A percentile compares a stretch with the other conserved stretches of the same genome.
These are phyloP conservation scores for Colletotrichum plurivorum DNA, from an alignment of 2,329 filamentous ascomycete species.

Conservation along the genomic window DNA sequence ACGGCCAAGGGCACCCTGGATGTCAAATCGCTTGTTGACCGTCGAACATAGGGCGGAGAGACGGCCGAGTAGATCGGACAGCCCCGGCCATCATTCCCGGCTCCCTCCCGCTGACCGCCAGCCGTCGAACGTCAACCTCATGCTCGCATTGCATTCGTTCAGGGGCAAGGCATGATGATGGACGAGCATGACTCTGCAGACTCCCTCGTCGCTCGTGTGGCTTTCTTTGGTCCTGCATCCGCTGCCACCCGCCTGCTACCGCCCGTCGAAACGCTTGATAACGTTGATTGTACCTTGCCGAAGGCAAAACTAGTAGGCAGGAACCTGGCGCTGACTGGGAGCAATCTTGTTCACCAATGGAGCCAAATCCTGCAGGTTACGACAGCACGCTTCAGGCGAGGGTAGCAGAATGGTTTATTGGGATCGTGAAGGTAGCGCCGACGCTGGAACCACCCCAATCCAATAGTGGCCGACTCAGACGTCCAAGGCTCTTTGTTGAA, in stretches of 20 bases:
- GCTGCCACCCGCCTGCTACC: constrained; percentile 6
- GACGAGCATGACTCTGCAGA: constrained; percentile 15
- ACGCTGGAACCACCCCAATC: constrained; percentile 28
- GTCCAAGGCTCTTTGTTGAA: constrained; percentile 38
- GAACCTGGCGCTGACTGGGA: constrained; percentile 2
- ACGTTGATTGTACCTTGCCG: constrained; percentile 8
- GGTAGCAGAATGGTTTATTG: constrained; percentile 19
- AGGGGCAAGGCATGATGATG: constrained; percentile 26
- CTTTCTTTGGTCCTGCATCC: not conserved
- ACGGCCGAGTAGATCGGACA: constrained; percentile 4
- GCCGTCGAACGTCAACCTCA: not conserved
- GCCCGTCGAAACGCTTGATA: constrained; percentile 5
- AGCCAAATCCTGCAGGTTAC: constrained; percentile 19
- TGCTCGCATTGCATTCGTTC: constrained; percentile 16
- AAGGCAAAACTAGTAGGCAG: not conserved
- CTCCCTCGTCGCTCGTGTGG: constrained; percentile 16
- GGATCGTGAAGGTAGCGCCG: constrained; percentile 37
- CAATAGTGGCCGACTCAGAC: constrained; percentile 38
- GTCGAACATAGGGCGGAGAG: constrained; percentile 14
- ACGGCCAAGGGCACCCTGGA: constrained; percentile 22
- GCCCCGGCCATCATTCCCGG: not conserved
- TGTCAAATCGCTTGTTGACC: constrained; percentile 17
- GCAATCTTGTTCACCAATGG: constrained; percentile 9
- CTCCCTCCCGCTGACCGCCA: not conserved
- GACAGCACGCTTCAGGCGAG: constrained; percentile 20